Conservation (phyloP, 1,284 basidiomycete genomes). For the Paramarasmius palmivorus region DNA sequence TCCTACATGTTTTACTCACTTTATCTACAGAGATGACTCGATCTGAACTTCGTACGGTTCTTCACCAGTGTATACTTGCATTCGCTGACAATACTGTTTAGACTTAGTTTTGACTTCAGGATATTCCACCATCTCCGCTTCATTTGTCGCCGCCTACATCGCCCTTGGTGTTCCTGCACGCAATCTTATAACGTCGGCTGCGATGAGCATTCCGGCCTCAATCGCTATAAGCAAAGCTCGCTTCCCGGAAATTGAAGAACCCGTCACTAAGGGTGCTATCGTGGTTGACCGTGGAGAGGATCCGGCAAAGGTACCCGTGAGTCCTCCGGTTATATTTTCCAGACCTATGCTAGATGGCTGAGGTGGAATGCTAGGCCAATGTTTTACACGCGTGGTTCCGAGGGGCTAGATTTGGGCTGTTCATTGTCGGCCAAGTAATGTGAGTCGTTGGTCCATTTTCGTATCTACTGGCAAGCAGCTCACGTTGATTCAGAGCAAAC, state of each 20-base stretch:
- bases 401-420: conserved; percentile 85
- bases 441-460: conserved; percentile 33
- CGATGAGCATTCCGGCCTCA: conserved; percentile 94
- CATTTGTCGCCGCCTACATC: conserved; percentile 85
- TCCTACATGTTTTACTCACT: neutral
- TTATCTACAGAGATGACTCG: conserved; percentile 67
- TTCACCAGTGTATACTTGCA: neutral
- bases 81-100: conserved; percentile 14
- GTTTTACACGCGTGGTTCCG: conserved; percentile 86
- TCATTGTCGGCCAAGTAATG: conserved; percentile 85
- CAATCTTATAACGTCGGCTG: conserved; percentile 86
- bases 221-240: conserved; percentile 90
- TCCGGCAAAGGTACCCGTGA: conserved; percentile 29
- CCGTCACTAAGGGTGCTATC: conserved; percentile 80
- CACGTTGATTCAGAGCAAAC: conserved; percentile 51
- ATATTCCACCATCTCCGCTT: conserved; percentile 90
- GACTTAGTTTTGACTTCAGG: conserved; percentile 89
- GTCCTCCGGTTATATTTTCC: conserved; percentile 2
- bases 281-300: conserved; percentile 73
- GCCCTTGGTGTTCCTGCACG: conserved; percentile 78
- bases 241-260: conserved; percentile 80
- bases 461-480: neutral
- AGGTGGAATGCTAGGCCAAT: conserved; percentile 58
- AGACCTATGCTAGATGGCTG: conserved; percentile 4
- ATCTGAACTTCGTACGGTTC: conserved; percentile 69